A percentile compares a stretch with the other conserved stretches of the same genome.
Evolutionary conservation across 345 rosid genomes (phyloP).

Genomic region (Citrus glauca): DNA sequence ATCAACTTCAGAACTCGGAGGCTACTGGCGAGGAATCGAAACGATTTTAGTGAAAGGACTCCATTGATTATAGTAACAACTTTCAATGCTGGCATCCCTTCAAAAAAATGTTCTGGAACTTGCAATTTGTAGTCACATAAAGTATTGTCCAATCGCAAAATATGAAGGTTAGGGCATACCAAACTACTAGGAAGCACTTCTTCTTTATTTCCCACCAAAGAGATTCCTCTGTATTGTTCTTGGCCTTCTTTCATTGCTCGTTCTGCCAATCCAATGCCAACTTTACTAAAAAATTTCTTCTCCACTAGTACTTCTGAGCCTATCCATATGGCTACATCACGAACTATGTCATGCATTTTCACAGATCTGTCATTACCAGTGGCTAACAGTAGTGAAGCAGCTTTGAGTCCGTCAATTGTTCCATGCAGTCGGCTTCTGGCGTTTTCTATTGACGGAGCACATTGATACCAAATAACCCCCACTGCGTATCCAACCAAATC

Average conservation of each 20-base stretch:
- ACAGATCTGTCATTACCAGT: not conserved
- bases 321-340: slow-evolving; percentile 1
- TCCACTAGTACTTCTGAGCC: not conserved
- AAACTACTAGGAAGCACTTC: not conserved
- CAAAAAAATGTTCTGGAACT: too few species aligned
- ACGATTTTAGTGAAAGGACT: not conserved
- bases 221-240: not conserved
- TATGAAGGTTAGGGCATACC: not conserved
- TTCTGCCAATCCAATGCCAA: not conserved
- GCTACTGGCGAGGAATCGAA: not conserved
- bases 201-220: not conserved
- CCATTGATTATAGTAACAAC: not conserved
- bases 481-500: not conserved
- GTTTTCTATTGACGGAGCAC: not conserved
- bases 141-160: not conserved
- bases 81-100: not conserved
- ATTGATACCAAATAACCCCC: not conserved
- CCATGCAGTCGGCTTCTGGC: not conserved
- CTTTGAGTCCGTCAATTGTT: not conserved
- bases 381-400: not conserved
- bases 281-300: not conserved
- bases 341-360: slow-evolving; percentile 9
- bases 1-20: not conserved
- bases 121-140: accelerated
- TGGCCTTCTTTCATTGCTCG: not conserved